A percentile compares a stretch with the other conserved stretches of the same genome.
phyloP scores from a whole-genome alignment of 441 rosid genomes.

The Syzygium malaccense region DNA sequence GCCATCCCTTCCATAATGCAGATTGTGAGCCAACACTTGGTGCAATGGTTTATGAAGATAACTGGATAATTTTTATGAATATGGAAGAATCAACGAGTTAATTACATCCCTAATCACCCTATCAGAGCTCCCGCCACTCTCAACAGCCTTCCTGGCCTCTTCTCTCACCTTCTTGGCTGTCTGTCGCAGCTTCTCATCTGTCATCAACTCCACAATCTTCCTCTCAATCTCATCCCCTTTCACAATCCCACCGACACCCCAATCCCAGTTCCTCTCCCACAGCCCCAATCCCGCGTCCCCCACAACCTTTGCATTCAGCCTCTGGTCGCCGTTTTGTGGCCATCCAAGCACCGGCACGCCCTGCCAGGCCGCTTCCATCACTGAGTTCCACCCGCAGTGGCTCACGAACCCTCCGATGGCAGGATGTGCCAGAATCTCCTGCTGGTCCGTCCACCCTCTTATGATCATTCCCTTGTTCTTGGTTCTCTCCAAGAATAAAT shows the following conservation, averaged over 20 bases:
- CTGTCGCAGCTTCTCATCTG: not conserved
- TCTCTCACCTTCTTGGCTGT: not conserved
- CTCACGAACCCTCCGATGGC: not conserved
- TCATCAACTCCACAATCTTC: slow-evolving; percentile 1
- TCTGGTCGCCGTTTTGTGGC: not conserved
- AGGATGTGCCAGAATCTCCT: not conserved
- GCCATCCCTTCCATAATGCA: not conserved
- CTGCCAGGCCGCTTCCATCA: not conserved
- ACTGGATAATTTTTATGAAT: not conserved
- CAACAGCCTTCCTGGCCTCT: slow-evolving; percentile 1
- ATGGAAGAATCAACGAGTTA: not conserved
- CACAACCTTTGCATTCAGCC: not conserved
- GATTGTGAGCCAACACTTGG: not conserved
- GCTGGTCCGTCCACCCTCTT: slow-evolving; percentile 12
- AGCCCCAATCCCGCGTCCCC: not conserved
- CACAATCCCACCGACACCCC: not conserved
- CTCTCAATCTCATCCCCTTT: not conserved
- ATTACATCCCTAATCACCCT: not conserved
- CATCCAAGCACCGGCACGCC: not conserved
- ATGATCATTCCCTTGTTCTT: slow-evolving; percentile 2
- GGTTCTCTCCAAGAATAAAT: slow-evolving; percentile 2
- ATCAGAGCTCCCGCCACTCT: not conserved
- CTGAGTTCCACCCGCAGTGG: slow-evolving; percentile 1
- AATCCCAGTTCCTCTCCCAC: not conserved
- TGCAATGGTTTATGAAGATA: not conserved